Conservation (phyloP, 306 rosid species). For the Biancaea sappan region DNA sequence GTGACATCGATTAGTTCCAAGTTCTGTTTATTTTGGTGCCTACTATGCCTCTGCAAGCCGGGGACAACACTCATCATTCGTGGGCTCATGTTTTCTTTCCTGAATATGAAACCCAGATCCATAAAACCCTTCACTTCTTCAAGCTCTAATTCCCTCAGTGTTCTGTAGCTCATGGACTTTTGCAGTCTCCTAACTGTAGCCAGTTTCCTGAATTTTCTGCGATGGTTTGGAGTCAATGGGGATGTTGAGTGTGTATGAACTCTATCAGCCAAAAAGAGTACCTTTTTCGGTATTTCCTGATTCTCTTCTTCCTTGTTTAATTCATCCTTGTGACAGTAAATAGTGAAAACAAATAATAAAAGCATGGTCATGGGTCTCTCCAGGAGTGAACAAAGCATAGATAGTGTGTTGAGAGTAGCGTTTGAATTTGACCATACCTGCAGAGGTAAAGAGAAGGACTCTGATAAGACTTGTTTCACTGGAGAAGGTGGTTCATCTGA, state of each 20-base stretch:
- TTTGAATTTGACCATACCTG: constrained; percentile 42
- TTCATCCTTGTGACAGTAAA: constrained; percentile 36
- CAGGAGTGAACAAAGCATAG: neutral
- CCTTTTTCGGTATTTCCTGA: constrained; percentile 28
- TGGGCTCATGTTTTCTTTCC: constrained; percentile 58
- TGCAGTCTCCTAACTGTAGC: constrained; percentile 31
- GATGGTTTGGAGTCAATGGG: constrained; percentile 36
- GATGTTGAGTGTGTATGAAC: constrained; percentile 47
- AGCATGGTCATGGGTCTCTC: constrained; percentile 6
- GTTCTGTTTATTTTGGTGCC: constrained; percentile 8
- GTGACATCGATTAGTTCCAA: neutral
- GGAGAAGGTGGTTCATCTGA: constrained; percentile 42
- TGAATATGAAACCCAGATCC: constrained; percentile 80
- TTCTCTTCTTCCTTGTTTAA: constrained; percentile 42
- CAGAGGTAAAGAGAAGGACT: constrained; percentile 37
- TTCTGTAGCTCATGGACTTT: constrained; percentile 65
- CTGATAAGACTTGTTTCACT: constrained; percentile 38
- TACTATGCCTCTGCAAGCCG: constrained; percentile 63
- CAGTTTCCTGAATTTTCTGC: constrained; percentile 21
- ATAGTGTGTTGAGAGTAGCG: neutral
- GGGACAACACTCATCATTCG: constrained; percentile 69
- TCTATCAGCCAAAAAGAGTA: constrained; percentile 24
- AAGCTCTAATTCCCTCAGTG: constrained; percentile 70
- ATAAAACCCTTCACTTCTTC: constrained; percentile 88
- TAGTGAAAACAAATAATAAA: neutral